phyloP scores from a whole-genome alignment of 441 rosid genomes.

The Euphorbia celastroides region DNA sequence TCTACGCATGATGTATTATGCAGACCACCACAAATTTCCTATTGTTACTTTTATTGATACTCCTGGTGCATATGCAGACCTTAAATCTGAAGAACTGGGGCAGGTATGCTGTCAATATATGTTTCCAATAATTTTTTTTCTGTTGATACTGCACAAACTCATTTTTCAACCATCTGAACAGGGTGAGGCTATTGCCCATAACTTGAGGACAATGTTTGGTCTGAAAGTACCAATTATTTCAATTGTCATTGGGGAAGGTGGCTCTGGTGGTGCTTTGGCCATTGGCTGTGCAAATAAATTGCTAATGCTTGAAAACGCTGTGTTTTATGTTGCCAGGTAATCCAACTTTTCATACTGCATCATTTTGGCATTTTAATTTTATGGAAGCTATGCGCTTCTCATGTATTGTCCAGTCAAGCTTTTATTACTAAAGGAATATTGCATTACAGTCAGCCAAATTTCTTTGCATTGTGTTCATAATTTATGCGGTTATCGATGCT shows the following conservation, averaged over 20 bases:
- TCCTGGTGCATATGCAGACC: constrained; percentile 89
- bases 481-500: not conserved
- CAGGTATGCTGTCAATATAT: constrained; percentile 40
- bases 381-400: not conserved
- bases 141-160: constrained; percentile 15
- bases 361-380: not conserved
- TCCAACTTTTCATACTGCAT: constrained; percentile 4
- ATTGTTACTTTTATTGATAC: constrained; percentile 88
- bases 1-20: constrained; percentile 85
- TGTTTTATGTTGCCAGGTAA: constrained; percentile 94
- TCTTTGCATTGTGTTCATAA: not conserved
- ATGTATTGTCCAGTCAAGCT: not conserved
- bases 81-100: constrained; percentile 82
- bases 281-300: constrained; percentile 86
- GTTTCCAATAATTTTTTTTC: constrained; percentile 9
- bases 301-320: constrained; percentile 89
- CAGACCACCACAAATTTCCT: constrained; percentile 93
- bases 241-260: constrained; percentile 97
- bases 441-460: not conserved
- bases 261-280: constrained; percentile 96
- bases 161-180: constrained; percentile 26
- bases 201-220: constrained; percentile 89
- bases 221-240: constrained; percentile 85
- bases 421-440: not conserved
- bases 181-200: constrained; percentile 97